Conservation (phyloP, 2,329 filamentous ascomycete genomes). For the Cladosporium sp. region DNA sequence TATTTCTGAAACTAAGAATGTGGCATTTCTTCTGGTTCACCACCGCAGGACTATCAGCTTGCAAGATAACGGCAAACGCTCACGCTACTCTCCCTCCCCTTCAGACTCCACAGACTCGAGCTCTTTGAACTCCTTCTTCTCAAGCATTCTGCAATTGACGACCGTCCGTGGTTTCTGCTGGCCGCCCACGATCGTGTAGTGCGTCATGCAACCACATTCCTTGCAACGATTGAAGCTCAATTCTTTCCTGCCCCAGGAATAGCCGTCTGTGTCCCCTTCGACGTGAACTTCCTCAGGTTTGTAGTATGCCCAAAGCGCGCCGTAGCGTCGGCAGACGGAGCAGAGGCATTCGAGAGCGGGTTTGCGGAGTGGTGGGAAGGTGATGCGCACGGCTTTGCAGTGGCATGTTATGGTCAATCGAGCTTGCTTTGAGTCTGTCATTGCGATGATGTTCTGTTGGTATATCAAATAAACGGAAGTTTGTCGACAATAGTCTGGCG, state of each 20-base stretch:
- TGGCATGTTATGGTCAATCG: slow-evolving; percentile 20
- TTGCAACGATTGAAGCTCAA: slow-evolving; percentile 18
- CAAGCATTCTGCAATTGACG: slow-evolving; percentile 17
- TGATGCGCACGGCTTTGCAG: slow-evolving; percentile 29
- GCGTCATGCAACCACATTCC: slow-evolving; percentile 20
- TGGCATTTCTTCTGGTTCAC: no score
- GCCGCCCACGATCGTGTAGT: slow-evolving; percentile 11
- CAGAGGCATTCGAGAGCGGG: slow-evolving; percentile 27
- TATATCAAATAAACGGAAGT: no score
- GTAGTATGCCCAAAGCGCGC: slow-evolving; percentile 31
- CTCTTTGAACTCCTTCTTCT: slow-evolving; percentile 11
- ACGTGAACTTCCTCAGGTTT: slow-evolving; percentile 18
- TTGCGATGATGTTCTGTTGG: neutral
- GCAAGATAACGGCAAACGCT: no score
- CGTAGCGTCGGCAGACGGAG: slow-evolving; percentile 30
- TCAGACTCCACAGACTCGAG: slow-evolving; percentile 16
- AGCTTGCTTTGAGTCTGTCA: slow-evolving; percentile 4
- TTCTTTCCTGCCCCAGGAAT: slow-evolving; percentile 16
- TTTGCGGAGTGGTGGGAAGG: slow-evolving; percentile 23
- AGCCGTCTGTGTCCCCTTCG: slow-evolving; percentile 15
- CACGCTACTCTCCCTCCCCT: no score
- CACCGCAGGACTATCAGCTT: no score
- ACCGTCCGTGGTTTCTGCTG: slow-evolving; percentile 11
- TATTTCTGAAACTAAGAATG: no score
- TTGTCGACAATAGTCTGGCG: no score